Conservation (phyloP, 352 stramenopile genomes). For the Phytopythium mirpurense region DNA sequence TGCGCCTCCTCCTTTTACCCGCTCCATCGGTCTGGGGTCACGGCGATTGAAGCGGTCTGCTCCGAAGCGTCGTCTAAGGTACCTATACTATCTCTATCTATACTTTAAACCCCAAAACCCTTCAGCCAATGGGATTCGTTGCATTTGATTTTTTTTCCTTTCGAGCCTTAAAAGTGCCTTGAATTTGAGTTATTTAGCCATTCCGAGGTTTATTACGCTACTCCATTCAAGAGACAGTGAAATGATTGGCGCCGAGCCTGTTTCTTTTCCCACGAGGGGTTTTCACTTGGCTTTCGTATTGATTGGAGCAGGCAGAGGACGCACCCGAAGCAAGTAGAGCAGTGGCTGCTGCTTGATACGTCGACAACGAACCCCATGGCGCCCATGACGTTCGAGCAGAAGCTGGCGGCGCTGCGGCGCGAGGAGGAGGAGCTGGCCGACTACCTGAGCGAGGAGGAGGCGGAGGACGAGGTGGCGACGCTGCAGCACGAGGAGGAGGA, state of each 20-base stretch:
- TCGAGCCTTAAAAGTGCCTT: too few species aligned
- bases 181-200: too few species aligned
- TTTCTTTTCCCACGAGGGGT: not conserved
- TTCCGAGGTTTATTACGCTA: not conserved
- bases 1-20: not conserved
- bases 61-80: too few species aligned
- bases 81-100: too few species aligned
- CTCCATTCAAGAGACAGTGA: not conserved
- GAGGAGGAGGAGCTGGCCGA: conserved; percentile 75
- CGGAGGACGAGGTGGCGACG: conserved; percentile 51
- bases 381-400: conserved; percentile 77
- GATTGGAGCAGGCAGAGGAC: not conserved
- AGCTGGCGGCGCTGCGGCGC: conserved; percentile 59
- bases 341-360: too few species aligned
- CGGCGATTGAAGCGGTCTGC: too few species aligned
- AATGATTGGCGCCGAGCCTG: too few species aligned
- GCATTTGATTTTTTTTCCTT: too few species aligned
- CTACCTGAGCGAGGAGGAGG: conserved; percentile 79
- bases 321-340: not conserved
- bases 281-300: not conserved
- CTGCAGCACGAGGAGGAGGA: conserved; percentile 71
- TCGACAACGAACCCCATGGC: conserved; percentile 25
- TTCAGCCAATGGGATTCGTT: too few species aligned
- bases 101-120: too few species aligned
- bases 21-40: too few species aligned